Evolutionary conservation across 2,329 filamentous ascomycete genomes (phyloP), one percentile per base, ranked within the genome.

Genomic region (Aspergillus pseudonomiae): DNA sequence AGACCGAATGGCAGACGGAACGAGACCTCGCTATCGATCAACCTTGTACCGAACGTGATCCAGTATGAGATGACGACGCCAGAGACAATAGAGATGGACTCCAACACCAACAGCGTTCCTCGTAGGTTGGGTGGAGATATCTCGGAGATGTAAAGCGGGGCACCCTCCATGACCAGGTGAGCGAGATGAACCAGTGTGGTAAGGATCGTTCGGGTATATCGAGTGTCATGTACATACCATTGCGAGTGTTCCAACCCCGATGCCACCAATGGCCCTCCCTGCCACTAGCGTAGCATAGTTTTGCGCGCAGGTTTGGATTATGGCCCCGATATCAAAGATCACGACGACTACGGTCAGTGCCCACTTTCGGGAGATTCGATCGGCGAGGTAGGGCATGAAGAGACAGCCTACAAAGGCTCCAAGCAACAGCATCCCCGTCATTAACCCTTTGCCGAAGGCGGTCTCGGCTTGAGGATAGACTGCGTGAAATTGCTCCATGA

Each of bases 31-130:
- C 77, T 70, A 0, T 73, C 63, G 46, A 84, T 79, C 65, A 77
- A 75, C 6, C 77, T 73, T 0, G 83, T 86, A 0, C 80, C 84
- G 61, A 85, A 87, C 0, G 82, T 83, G 43, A 84, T 84, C 81
- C 83, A 87, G 68, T 81, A 87, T 1, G 84, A 81, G 28, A 85
- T 75, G 4, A 85, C 80, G 61, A 81, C 52, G 12, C 83, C 82
- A 24, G 77, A 71, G 14, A 82, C 80, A 57, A 84, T 84, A 57
- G 73, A 76, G 61, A 84, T 74, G 56, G 82, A 77, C 62, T 84
- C 79, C 4, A 84, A 71, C 2, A 83, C 64, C 2, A 70, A 45
- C 12, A 70, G 58, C 7, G 61, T 67, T 9, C 67, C 77, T 55
- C 77, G 72, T 52, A 78, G 70, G 48, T 78, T 70, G 4, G 75